phyloP scores from a whole-genome alignment of 371 early-diverging fungal species.

The Mortierella sp. region DNA sequence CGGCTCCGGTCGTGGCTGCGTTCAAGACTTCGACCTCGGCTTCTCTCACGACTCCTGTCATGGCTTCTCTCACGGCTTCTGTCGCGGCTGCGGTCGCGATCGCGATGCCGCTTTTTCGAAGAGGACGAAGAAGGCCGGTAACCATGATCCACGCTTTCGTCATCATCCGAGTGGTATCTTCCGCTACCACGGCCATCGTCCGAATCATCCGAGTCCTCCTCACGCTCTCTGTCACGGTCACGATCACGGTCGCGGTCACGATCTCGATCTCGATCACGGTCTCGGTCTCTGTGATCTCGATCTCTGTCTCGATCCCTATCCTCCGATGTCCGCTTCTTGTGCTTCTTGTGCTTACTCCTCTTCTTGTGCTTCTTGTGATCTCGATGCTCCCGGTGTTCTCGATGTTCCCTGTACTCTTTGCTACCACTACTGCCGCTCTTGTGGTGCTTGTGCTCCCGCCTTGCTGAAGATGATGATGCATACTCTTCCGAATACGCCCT shows the following conservation, averaged over 20 bases:
- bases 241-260: not conserved
- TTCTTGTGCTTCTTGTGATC: slow-evolving; percentile 54
- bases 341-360: slow-evolving; percentile 51
- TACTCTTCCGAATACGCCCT: slow-evolving; percentile 44
- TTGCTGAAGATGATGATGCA: slow-evolving; percentile 28
- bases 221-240: no score
- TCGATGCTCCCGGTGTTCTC: slow-evolving; percentile 29
- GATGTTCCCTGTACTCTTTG: slow-evolving; percentile 7
- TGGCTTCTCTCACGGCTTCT: no score
- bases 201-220: no score
- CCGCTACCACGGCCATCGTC: no score
- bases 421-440: slow-evolving; percentile 19
- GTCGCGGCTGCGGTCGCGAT: no score
- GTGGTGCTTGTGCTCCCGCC: slow-evolving; percentile 33
- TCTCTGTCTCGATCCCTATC: slow-evolving; percentile 27
- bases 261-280: slow-evolving; percentile 16
- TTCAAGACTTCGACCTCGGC: no score
- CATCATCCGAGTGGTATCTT: no score
- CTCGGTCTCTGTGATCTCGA: slow-evolving; percentile 20
- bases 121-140: no score
- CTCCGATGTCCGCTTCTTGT: slow-evolving; percentile 52
- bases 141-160: no score
- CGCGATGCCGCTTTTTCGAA: no score
- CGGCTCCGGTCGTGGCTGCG: no score
- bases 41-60: no score